phyloP scores from a whole-genome alignment of 1,139 yeast species.

The Pichia sp. region DNA sequence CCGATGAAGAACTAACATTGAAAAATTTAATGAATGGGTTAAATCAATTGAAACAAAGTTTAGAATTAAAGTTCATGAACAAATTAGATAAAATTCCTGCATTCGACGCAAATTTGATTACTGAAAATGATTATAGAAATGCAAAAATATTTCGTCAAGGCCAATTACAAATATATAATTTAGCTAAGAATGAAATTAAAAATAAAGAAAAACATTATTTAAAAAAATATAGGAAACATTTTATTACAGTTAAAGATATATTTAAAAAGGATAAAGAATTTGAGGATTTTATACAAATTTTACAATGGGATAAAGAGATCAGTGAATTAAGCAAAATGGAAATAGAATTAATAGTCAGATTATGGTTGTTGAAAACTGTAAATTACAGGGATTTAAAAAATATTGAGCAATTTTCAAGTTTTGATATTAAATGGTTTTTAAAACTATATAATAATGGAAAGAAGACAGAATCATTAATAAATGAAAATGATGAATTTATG shows the following conservation, averaged over 20 bases:
- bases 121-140: conserved; percentile 21
- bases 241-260: conserved; percentile 43
- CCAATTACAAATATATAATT: conserved; percentile 43
- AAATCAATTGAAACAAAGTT: conserved; percentile 47
- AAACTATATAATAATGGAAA: conserved; percentile 36
- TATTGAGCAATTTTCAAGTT: conserved; percentile 16
- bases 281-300: conserved; percentile 42
- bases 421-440: conserved; percentile 42
- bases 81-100: conserved; percentile 17
- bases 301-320: conserved; percentile 42
- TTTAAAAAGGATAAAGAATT: conserved; percentile 33
- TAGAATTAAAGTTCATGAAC: conserved; percentile 45
- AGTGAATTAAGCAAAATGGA: conserved; percentile 44
- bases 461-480: conserved; percentile 26
- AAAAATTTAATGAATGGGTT: conserved; percentile 53
- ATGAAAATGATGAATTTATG: conserved; percentile 47
- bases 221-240: conserved; percentile 35
- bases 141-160: conserved; percentile 36
- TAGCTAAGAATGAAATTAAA: conserved; percentile 42
- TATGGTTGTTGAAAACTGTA: conserved; percentile 54
- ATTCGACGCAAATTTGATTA: conserved; percentile 4
- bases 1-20: conserved; percentile 39
- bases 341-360: conserved; percentile 41
- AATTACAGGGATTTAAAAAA: conserved; percentile 36
- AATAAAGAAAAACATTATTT: conserved; percentile 48